Evolutionary conservation across 352 stramenopile species (phyloP).

Genomic region (Chrysophaeum taylorii): DNA sequence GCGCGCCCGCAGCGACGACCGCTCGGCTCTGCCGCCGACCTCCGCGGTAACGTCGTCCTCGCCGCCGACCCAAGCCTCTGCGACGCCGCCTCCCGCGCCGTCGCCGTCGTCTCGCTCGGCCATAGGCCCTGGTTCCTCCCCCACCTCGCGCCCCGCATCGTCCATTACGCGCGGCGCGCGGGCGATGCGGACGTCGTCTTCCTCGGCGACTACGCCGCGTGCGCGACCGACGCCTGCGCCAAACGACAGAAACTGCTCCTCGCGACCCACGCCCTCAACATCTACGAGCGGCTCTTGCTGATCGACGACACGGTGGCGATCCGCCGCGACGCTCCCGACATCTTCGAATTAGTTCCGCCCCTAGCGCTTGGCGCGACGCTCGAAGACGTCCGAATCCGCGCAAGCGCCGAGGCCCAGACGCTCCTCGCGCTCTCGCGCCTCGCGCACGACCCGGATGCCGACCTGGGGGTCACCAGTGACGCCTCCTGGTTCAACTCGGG

Average conservation of each 20-base stretch:
- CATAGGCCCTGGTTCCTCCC: background rate
- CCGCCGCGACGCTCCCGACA: background rate
- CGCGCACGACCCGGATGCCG: background rate
- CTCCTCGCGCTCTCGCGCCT: background rate
- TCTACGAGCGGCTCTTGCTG: background rate
- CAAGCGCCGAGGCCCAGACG: background rate
- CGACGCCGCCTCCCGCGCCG: background rate
- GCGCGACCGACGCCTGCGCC: background rate
- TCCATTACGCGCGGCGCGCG: background rate
- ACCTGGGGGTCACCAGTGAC: background rate
- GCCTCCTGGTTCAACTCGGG: conserved; percentile 5
- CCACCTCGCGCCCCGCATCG: background rate
- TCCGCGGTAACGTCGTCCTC: background rate
- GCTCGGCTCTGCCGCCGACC: background rate
- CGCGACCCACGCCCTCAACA: background rate
- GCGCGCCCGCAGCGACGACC: too few relatives aligned
- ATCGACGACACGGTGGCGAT: conserved; percentile 14
- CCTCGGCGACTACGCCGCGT: background rate
- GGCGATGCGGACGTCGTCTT: too few relatives aligned
- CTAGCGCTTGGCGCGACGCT: conserved; percentile 1
- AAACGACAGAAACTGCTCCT: background rate
- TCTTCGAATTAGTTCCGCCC: conserved; percentile 3
- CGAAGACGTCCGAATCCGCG: background rate
- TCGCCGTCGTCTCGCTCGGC: conserved; percentile 1
- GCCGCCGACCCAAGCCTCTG: background rate